Base-by-base conservation (phyloP, 176 grass and related monocot species). In the Carex parvula region DNA sequence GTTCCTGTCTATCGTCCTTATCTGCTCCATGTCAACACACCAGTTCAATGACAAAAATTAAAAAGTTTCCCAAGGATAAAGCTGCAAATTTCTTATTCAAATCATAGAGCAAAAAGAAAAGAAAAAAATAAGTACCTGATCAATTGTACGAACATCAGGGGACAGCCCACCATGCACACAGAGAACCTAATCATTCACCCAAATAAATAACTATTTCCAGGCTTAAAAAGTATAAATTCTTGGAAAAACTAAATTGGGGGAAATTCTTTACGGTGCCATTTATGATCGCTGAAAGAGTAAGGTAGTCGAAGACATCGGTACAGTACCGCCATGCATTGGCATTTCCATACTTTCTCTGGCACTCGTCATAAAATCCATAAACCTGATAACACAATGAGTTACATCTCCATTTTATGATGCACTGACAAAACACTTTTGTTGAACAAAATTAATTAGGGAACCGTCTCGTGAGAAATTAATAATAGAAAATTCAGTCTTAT, bases 281-380 rank as follows among this genome's bases (percentile, higher is more conserved):
- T 86, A 96, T 99, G 87, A 99, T 99, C 50, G 97, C 93, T 87
- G 97, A 99, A 83, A 99, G 79, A 33, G 97, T 99, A 88, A 99
- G 91, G 81, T 92, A 99, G 83, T 99, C 97, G 52, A 99, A 99
- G 82, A 99, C 97, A 92, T 99, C 97, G 30, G 97, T 99, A 86
- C 97, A 99, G 35, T 99, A 99, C 85, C 97, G 91, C 97, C 97
- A 99, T 48, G 97, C 97, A 94, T 99, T 99, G 60, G 97, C 97
- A 84, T 99, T 99, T 64, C 97, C 97, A 80, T 99, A 99, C 83
- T 99, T 99, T 66, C 97, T 95, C 73, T 99, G 97, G 81, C 97
- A 99, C 81, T 99, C 97, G 26, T 99, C 97, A 72, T 99, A 99
- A 90, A 99, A 99, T 82, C 97, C 97, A 89, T 99, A 99, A 4